These are phyloP conservation scores for Lepiota venenata DNA, from an alignment of 768 basidiomycete genomes.

Conservation along the genomic window DNA sequence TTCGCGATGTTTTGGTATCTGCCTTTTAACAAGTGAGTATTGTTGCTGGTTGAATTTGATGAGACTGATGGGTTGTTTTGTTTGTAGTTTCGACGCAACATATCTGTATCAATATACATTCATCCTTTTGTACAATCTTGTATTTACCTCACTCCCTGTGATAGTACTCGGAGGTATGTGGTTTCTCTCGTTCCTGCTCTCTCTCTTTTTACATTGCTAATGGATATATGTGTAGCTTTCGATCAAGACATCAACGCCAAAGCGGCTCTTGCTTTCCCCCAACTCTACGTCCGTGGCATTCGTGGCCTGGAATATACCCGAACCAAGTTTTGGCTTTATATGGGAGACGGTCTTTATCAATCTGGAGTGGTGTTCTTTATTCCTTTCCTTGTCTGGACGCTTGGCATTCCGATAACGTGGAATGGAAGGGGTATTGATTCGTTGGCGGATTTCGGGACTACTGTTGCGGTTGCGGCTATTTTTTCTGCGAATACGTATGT, in stretches of 20 bases:
- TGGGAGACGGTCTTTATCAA: constrained; percentile 93
- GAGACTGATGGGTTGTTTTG: constrained; percentile 5
- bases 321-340: constrained; percentile 90
- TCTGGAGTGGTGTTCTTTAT: constrained; percentile 85
- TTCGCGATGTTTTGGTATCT: constrained; percentile 93
- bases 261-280: constrained; percentile 89
- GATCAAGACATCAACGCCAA: constrained; percentile 93
- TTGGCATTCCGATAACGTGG: constrained; percentile 66
- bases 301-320: constrained; percentile 92
- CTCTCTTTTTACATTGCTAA: no score
- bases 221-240: constrained; percentile 72
- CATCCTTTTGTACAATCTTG: constrained; percentile 85
- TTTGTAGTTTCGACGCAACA: constrained; percentile 88
- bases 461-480: constrained; percentile 84
- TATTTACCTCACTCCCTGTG: constrained; percentile 94
- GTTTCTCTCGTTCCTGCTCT: constrained; percentile 8
- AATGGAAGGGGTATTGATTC: constrained; percentile 78
- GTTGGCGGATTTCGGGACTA: constrained; percentile 88
- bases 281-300: constrained; percentile 94
- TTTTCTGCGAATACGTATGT: constrained; percentile 88
- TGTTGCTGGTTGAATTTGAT: constrained; percentile 1
- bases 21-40: constrained; percentile 74
- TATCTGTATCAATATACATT: constrained; percentile 96
- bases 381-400: constrained; percentile 71
- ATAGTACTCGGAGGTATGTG: constrained; percentile 80